Conservation (phyloP, 805 yeast species). For the Dipodascopsis tothii region DNA sequence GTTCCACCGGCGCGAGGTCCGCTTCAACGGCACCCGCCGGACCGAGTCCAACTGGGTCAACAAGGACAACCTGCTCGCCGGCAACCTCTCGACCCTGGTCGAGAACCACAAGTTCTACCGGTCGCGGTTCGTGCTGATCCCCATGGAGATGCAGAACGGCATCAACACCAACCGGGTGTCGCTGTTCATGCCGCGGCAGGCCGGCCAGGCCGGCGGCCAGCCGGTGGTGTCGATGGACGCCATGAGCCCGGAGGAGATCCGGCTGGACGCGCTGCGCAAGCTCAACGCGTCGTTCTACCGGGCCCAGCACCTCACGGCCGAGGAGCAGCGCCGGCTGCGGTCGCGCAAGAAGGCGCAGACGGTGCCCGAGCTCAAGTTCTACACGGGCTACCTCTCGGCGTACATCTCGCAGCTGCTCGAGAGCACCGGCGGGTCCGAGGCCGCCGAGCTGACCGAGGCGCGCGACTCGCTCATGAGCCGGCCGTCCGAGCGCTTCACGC, state of each 20-base stretch:
- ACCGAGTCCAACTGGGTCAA: constrained; percentile 73
- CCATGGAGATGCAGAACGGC: constrained; percentile 61
- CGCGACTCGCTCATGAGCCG: constrained; percentile 34
- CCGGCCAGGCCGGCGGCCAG: constrained; percentile 5
- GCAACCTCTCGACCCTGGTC: constrained; percentile 63
- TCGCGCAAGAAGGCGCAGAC: constrained; percentile 37
- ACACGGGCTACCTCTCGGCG: constrained; percentile 74
- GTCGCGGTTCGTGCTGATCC: constrained; percentile 78
- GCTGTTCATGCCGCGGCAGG: constrained; percentile 15
- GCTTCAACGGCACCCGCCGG: constrained; percentile 42
- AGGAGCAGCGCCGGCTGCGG: constrained; percentile 29
- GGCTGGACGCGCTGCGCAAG: constrained; percentile 81
- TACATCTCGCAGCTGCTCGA: constrained; percentile 52
- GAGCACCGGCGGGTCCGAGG: constrained; percentile 29
- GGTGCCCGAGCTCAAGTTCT: constrained; percentile 70
- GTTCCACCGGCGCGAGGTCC: constrained; percentile 52
- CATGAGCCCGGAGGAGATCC: constrained; percentile 72
- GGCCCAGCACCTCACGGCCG: constrained; percentile 42
- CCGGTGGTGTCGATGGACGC: constrained; percentile 38
- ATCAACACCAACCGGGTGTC: constrained; percentile 38
- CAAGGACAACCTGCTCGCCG: constrained; percentile 85
- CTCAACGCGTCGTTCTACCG: constrained; percentile 54
- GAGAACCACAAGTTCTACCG: constrained; percentile 53
- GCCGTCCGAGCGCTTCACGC: constrained; percentile 37
- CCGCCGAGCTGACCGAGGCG: constrained; percentile 27